Conservation (phyloP, 2,329 filamentous ascomycete genomes). For the Botrytis galanthina region DNA sequence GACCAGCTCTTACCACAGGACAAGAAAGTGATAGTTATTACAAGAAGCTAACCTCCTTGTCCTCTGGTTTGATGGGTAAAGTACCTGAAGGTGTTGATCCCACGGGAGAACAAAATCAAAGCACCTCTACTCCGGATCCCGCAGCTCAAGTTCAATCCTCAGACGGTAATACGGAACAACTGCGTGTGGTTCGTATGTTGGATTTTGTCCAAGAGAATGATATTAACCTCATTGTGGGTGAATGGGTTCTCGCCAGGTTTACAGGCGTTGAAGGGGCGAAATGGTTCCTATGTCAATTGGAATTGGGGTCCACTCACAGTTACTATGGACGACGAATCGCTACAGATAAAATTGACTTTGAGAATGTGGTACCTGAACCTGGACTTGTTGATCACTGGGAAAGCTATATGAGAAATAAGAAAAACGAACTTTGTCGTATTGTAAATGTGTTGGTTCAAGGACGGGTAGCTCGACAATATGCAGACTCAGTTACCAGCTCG, state of each 20-base stretch:
- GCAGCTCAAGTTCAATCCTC: not conserved
- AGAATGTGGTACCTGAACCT: conserved; percentile 20
- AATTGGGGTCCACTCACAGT: conserved; percentile 35
- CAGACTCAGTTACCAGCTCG: conserved; percentile 15
- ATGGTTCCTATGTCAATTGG: conserved; percentile 40
- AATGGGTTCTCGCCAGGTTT: conserved; percentile 40
- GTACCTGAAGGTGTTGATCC: conserved; percentile 1
- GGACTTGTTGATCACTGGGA: conserved; percentile 24
- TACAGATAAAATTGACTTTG: conserved; percentile 27
- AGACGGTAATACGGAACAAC: conserved; percentile 29
- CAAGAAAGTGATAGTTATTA: conserved; percentile 19
- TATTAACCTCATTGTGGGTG: conserved; percentile 36
- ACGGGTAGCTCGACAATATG: conserved; percentile 16
- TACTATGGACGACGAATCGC: conserved; percentile 36
- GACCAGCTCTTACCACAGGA: not conserved
- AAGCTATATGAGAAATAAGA: conserved; percentile 28
- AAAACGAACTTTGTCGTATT: conserved; percentile 22
- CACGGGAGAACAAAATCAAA: conserved; percentile 12
- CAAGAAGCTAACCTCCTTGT: conserved; percentile 8
- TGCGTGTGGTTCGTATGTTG: conserved; percentile 35
- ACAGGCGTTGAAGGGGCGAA: conserved; percentile 36
- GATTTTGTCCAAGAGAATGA: conserved; percentile 37
- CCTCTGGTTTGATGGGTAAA: conserved; percentile 19
- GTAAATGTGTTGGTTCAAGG: conserved; percentile 16
- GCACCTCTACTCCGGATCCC: not conserved